These are phyloP conservation scores for Diplodia mutila DNA, from an alignment of 2,329 filamentous ascomycete genomes.

Conservation along the genomic window DNA sequence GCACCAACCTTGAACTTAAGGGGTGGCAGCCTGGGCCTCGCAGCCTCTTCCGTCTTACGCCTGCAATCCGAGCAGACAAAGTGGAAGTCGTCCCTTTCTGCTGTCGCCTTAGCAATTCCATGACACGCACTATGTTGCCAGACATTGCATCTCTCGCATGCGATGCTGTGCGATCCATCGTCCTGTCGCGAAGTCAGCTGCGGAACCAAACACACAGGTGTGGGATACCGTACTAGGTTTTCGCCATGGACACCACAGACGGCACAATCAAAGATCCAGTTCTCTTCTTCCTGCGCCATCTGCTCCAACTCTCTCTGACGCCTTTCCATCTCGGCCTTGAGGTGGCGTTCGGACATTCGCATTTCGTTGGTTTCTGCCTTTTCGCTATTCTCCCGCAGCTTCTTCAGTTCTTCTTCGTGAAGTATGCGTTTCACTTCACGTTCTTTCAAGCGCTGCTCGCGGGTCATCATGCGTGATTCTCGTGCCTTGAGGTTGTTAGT, in stretches of 20 bases:
- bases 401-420: constrained; percentile 81
- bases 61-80: constrained; percentile 83
- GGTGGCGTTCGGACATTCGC: constrained; percentile 75
- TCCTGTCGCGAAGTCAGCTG: constrained; percentile 57
- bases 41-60: constrained; percentile 62
- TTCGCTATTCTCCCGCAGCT: constrained; percentile 75
- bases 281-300: constrained; percentile 71
- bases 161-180: constrained; percentile 90
- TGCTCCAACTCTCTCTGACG: constrained; percentile 76
- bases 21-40: constrained; percentile 64
- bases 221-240: constrained; percentile 58
- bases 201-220: neutral
- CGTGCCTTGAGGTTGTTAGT: constrained; percentile 61
- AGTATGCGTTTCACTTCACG: constrained; percentile 81
- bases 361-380: constrained; percentile 51
- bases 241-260: constrained; percentile 88
- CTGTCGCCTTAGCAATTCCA: constrained; percentile 75
- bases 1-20: constrained; percentile 61
- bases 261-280: constrained; percentile 92
- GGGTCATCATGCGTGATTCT: constrained; percentile 77
- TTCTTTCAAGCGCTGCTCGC: constrained; percentile 84
- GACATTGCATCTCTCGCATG: constrained; percentile 89
- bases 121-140: constrained; percentile 98
- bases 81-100: constrained; percentile 82
- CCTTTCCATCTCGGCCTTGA: constrained; percentile 81